These are phyloP conservation scores for Fusarium graminum DNA, from an alignment of 2,329 filamentous ascomycete species.

Conservation along the genomic window DNA sequence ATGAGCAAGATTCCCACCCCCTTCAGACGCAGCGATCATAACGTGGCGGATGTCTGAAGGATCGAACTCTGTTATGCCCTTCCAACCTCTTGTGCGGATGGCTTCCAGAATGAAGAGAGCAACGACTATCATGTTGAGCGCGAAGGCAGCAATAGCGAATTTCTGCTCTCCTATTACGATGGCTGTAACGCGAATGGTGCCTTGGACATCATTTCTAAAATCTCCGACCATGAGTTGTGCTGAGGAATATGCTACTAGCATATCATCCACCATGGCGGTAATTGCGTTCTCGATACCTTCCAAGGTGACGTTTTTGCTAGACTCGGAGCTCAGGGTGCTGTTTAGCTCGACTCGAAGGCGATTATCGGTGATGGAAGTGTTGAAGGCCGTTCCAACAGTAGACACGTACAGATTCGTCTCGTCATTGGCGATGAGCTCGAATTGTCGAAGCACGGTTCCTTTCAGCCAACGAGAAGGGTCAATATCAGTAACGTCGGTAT, in stretches of 20 bases:
- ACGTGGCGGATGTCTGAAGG: conserved; percentile 32
- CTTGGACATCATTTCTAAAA: neutral
- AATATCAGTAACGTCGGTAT: conserved; percentile 9
- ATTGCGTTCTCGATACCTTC: conserved; percentile 5
- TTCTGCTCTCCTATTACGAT: conserved; percentile 22
- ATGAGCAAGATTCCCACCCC: conserved; percentile 2
- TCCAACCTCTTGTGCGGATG: conserved; percentile 35
- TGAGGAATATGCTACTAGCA: conserved; percentile 5
- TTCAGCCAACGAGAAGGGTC: conserved; percentile 19
- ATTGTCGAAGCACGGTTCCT: conserved; percentile 49
- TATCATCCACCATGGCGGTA: conserved; percentile 8
- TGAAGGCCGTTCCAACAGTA: conserved; percentile 53
- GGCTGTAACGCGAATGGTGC: conserved; percentile 11
- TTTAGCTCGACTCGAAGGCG: conserved; percentile 21
- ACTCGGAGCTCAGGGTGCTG: conserved; percentile 1
- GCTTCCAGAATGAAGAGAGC: conserved; percentile 22
- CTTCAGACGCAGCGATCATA: conserved; percentile 30
- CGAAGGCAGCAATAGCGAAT: conserved; percentile 23
- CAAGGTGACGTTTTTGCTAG: neutral
- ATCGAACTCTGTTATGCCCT: conserved; percentile 30
- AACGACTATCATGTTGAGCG: conserved; percentile 15
- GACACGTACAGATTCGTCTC: conserved; percentile 55
- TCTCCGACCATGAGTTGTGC: conserved; percentile 10
- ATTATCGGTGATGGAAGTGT: conserved; percentile 48
- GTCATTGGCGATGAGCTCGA: conserved; percentile 55